phyloP scores from a whole-genome alignment of 148 eudicot genomes.

The Vaccinium corymbosum region DNA sequence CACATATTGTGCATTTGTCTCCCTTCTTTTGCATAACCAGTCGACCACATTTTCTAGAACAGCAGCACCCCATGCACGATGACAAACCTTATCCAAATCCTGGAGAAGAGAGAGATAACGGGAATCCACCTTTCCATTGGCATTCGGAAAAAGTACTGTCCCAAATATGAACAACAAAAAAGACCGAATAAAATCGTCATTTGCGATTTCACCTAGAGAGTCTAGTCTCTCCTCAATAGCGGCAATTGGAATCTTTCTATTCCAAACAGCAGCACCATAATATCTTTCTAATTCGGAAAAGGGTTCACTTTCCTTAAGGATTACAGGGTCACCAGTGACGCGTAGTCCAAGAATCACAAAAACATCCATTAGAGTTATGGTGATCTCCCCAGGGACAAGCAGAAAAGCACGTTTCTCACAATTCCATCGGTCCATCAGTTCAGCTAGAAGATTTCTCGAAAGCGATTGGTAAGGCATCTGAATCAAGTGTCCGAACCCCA shows the following conservation, averaged over 20 bases:
- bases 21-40: conserved; percentile 43
- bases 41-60: conserved; percentile 43
- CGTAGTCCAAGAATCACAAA: conserved; percentile 59
- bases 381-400: conserved; percentile 41
- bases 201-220: conserved; percentile 33
- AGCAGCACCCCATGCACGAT: conserved; percentile 66
- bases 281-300: conserved; percentile 44
- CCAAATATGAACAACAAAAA: conserved; percentile 56
- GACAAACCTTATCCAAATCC: conserved; percentile 34
- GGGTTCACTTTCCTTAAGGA: conserved; percentile 27
- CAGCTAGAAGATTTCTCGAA: conserved; percentile 45
- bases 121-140: conserved; percentile 59
- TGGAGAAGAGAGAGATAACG: conserved; percentile 48
- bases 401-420: conserved; percentile 42
- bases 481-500: conserved; percentile 60
- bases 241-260: conserved; percentile 36
- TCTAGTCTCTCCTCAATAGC: conserved; percentile 46
- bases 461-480: conserved; percentile 38
- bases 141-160: conserved; percentile 47
- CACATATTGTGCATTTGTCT: conserved; percentile 33
- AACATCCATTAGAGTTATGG: conserved; percentile 49
- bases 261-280: conserved; percentile 45
- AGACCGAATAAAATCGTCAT: conserved; percentile 48
- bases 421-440: conserved; percentile 65
- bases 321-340: conserved; percentile 40